Conservation (phyloP, 202 grass and related monocot species). For the Schoenoplectus tabernaemontani region DNA sequence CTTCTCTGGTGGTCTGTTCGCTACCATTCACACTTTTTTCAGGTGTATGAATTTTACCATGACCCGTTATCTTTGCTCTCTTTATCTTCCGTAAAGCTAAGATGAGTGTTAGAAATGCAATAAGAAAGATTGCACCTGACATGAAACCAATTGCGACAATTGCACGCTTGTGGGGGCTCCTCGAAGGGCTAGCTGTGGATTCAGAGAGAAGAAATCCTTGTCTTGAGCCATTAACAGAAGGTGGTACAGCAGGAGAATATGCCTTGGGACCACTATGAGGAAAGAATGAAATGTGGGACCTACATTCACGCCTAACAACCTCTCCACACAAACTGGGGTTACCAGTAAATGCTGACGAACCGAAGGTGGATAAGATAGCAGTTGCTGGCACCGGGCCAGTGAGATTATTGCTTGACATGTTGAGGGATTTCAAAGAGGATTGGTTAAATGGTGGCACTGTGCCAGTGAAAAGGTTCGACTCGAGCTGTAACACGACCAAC, state of each 20-base stretch:
- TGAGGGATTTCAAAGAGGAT: constrained; percentile 47
- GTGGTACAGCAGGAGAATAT: constrained; percentile 27
- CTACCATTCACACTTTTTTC: constrained; percentile 16
- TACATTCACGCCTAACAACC: constrained; percentile 59
- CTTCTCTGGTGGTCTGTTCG: constrained; percentile 11
- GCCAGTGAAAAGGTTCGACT: constrained; percentile 65
- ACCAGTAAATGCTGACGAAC: constrained; percentile 33
- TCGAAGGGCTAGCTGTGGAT: constrained; percentile 37
- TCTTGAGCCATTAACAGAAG: constrained; percentile 2
- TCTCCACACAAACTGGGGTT: constrained; percentile 74
- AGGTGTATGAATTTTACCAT: constrained; percentile 13
- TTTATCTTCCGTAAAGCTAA: constrained; percentile 41
- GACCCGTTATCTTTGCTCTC: constrained; percentile 37
- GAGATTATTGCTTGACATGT: constrained; percentile 81
- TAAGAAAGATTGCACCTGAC: constrained; percentile 23
- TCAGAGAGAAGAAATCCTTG: constrained; percentile 31
- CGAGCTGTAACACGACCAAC: constrained; percentile 46
- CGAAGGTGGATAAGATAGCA: constrained; percentile 30
- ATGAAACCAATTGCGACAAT: constrained; percentile 30
- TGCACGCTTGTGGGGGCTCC: constrained; percentile 24
- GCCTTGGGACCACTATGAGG: constrained; percentile 26
- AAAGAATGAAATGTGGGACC: constrained; percentile 48
- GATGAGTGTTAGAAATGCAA: constrained; percentile 32
- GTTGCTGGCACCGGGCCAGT: constrained; percentile 74
- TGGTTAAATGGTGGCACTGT: constrained; percentile 75